These are phyloP conservation scores for Thalassiosira livingstoniorum DNA, from an alignment of 352 stramenopile genomes.

Conservation along the genomic window DNA sequence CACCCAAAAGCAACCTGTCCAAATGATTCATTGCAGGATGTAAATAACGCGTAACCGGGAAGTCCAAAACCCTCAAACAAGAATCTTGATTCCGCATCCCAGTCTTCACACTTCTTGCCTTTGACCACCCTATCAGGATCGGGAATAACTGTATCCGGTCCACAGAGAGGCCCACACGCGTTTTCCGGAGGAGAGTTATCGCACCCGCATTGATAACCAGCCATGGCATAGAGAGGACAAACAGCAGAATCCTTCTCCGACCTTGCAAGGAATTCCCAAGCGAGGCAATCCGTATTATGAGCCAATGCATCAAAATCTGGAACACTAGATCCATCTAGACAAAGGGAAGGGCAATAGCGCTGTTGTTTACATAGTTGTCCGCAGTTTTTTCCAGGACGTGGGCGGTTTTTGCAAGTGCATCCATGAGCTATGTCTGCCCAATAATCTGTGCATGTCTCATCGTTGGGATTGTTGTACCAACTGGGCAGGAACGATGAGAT, in stretches of 20 bases:
- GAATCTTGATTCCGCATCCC: neutral
- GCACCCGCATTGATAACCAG: constrained; percentile 12
- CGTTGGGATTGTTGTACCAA: constrained; percentile 14
- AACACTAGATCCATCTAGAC: neutral
- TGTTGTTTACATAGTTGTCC: constrained; percentile 7
- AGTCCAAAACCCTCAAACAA: neutral
- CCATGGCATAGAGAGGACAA: constrained; percentile 22
- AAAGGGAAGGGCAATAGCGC: constrained; percentile 6
- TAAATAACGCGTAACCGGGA: neutral
- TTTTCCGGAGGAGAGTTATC: neutral
- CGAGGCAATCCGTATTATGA: neutral
- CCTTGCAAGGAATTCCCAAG: constrained; percentile 14
- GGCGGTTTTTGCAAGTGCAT: neutral
- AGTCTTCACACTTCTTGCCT: neutral
- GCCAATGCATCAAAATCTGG: neutral
- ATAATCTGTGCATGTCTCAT: constrained; percentile 8
- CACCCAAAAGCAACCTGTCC: constrained; percentile 7
- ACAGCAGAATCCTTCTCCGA: neutral
- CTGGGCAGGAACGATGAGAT: constrained; percentile 2
- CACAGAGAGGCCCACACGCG: constrained; percentile 23
- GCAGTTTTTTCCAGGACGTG: neutral
- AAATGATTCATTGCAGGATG: constrained; percentile 16
- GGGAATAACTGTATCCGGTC: neutral
- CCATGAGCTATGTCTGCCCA: constrained; percentile 3
- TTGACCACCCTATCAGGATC: constrained; percentile 7